Evolutionary conservation across 2,329 filamentous ascomycete genomes (phyloP).

Genomic region (Xylaria sp.): DNA sequence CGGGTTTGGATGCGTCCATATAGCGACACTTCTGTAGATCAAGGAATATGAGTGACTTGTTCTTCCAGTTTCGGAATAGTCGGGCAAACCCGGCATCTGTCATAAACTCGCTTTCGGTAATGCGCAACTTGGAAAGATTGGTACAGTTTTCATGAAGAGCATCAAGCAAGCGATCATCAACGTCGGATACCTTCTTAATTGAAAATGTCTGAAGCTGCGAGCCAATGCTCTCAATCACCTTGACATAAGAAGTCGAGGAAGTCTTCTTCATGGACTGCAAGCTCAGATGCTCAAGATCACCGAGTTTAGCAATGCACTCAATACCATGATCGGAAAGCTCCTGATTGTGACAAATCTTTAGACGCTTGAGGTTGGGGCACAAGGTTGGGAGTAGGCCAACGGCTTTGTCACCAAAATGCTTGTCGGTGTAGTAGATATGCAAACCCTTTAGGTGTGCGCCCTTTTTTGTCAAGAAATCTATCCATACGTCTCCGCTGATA

Average conservation of each 20-base stretch:
- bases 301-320: conserved; percentile 68
- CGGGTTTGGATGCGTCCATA: conserved; percentile 75
- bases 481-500: conserved; percentile 80
- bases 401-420: conserved; percentile 78
- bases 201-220: conserved; percentile 78
- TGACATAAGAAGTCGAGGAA: conserved; percentile 65
- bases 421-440: conserved; percentile 86
- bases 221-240: conserved; percentile 72
- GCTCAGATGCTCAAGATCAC: conserved; percentile 77
- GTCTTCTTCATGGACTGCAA: conserved; percentile 72
- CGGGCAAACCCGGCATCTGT: conserved; percentile 78
- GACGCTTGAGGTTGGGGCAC: conserved; percentile 74
- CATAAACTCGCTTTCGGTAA: conserved; percentile 79
- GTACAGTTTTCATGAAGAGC: conserved; percentile 76
- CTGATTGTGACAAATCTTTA: conserved; percentile 87
- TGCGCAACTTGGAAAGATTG: conserved; percentile 77
- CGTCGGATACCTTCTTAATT: conserved; percentile 72
- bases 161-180: conserved; percentile 75
- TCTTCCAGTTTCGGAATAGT: conserved; percentile 81
- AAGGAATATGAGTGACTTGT: conserved; percentile 73
- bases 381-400: conserved; percentile 68
- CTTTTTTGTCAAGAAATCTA: conserved; percentile 71
- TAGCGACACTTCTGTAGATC: conserved; percentile 83
- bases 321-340: conserved; percentile 74
- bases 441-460: conserved; percentile 73